These are phyloP conservation scores for Pythium monospermum DNA, from an alignment of 352 stramenopile genomes.

Conservation along the genomic window DNA sequence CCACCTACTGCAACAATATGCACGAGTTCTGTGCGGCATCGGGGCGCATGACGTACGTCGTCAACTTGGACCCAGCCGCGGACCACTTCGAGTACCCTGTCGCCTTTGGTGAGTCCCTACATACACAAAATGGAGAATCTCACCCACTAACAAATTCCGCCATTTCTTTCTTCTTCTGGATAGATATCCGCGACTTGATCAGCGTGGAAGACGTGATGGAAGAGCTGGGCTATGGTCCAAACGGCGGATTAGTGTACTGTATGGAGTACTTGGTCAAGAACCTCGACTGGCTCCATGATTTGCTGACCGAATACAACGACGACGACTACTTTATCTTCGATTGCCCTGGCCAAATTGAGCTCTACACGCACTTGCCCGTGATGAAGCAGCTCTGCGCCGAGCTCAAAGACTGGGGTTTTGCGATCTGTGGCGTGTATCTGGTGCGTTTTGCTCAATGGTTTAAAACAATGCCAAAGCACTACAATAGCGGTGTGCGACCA, in stretches of 20 bases:
- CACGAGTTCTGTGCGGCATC: constrained; percentile 88
- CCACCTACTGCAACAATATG: constrained; percentile 92
- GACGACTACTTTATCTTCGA: constrained; percentile 99
- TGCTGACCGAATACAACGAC: constrained; percentile 88
- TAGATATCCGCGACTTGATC: constrained; percentile 94
- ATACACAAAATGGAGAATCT: too few relatives aligned
- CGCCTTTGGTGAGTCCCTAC: constrained; percentile 84
- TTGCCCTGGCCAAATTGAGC: constrained; percentile 93
- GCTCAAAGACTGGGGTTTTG: constrained; percentile 82
- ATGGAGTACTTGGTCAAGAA: constrained; percentile 97
- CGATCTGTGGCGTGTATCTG: constrained; percentile 88
- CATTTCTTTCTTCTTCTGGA: not conserved
- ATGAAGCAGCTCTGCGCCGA: constrained; percentile 87
- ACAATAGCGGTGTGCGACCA: too few relatives aligned
- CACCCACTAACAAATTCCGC: constrained; percentile 7
- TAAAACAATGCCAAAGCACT: too few relatives aligned
- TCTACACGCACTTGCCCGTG: constrained; percentile 89
- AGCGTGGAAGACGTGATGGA: constrained; percentile 97
- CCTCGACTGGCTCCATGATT: constrained; percentile 93
- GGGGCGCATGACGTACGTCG: constrained; percentile 88
- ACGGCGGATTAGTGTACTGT: constrained; percentile 98
- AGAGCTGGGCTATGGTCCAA: constrained; percentile 95
- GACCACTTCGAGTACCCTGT: constrained; percentile 88
- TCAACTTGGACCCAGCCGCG: constrained; percentile 96
- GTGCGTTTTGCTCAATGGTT: too few relatives aligned